Evolutionary conservation across 257 asterid species (phyloP).

Genomic region (Osmanthus fragrans): DNA sequence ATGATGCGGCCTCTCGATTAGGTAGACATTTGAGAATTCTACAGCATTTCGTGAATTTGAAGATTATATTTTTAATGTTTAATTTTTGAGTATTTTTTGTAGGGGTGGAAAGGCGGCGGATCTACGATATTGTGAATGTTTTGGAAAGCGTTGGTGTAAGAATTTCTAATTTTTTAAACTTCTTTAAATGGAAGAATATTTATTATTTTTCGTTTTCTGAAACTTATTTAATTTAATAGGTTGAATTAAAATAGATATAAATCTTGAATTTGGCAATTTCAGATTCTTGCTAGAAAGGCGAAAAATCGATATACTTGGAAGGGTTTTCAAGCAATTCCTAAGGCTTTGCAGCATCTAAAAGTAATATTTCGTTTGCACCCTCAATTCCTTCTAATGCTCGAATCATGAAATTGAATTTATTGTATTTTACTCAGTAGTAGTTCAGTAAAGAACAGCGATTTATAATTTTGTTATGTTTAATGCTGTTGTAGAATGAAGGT

Average conservation of each 20-base stretch:
- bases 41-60: background rate
- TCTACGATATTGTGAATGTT: conserved; percentile 95
- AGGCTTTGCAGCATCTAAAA: conserved; percentile 66
- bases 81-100: background rate
- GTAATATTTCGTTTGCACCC: conserved; percentile 26
- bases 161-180: conserved; percentile 15
- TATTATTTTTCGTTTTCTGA: background rate
- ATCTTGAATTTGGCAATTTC: conserved; percentile 20
- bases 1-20: conserved; percentile 81
- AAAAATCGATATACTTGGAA: conserved; percentile 90
- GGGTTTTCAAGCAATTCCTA: conserved; percentile 85
- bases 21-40: conserved; percentile 38
- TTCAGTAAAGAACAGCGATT: background rate
- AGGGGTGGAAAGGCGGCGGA: conserved; percentile 98
- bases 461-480: background rate
- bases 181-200: background rate
- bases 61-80: background rate
- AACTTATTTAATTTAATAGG: background rate
- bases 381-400: background rate
- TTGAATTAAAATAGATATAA: background rate
- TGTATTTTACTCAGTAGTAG: background rate
- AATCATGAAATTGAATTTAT: background rate
- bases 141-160: conserved; percentile 96
- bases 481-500: conserved; percentile 61
- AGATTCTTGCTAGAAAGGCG: conserved; percentile 86